phyloP scores from a whole-genome alignment of 1,284 basidiomycete species.

The Meripilus lineatus region DNA sequence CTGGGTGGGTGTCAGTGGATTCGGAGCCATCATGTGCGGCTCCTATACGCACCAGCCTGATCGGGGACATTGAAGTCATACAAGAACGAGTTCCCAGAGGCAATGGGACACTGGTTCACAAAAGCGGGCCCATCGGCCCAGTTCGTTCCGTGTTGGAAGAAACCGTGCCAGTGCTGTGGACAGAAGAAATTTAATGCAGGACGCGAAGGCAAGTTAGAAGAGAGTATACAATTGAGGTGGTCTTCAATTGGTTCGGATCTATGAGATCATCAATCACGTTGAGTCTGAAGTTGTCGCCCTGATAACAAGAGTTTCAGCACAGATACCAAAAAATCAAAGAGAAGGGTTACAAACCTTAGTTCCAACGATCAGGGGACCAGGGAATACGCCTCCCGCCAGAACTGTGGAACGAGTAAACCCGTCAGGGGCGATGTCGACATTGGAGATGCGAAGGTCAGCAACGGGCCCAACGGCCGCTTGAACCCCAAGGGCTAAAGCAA shows the following conservation, averaged over 20 bases:
- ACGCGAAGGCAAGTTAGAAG: background rate
- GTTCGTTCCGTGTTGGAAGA: conserved; percentile 13
- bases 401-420: conserved; percentile 18
- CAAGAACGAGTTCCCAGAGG: conserved; percentile 37
- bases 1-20: conserved; percentile 5
- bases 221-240: conserved; percentile 29
- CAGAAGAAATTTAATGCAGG: conserved; percentile 6
- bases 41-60: conserved; percentile 1
- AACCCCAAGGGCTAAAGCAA: background rate
- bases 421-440: conserved; percentile 20
- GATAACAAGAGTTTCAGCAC: background rate
- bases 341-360: conserved; percentile 12
- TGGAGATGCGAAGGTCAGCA: conserved; percentile 17
- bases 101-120: conserved; percentile 48
- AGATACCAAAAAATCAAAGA: background rate
- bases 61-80: conserved; percentile 29
- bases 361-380: conserved; percentile 21
- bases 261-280: conserved; percentile 31
- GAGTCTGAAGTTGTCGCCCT: conserved; percentile 26
- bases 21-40: background rate
- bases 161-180: conserved; percentile 9
- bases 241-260: conserved; percentile 29
- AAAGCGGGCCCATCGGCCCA: conserved; percentile 30
- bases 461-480: conserved; percentile 14
- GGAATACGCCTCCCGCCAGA: conserved; percentile 20